These are phyloP conservation scores for Fomitopsis palustris DNA, from an alignment of 1,284 basidiomycete genomes.

Conservation along the genomic window DNA sequence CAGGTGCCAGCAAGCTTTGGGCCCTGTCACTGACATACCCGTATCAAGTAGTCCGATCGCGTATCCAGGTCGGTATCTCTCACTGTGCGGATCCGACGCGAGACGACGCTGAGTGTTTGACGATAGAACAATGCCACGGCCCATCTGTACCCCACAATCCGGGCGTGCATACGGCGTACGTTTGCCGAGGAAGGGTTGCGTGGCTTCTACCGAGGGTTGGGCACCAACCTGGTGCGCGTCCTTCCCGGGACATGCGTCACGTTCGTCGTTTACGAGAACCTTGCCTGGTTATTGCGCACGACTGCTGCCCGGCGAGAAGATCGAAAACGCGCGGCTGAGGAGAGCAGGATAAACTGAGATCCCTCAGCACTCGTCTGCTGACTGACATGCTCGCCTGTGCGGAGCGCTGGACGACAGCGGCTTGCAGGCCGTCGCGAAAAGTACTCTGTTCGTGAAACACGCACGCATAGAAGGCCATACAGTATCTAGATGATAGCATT, in stretches of 20 bases:
- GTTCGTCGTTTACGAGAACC: slow-evolving; percentile 97
- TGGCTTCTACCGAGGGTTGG: slow-evolving; percentile 95
- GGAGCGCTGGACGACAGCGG: background rate
- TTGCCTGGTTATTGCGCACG: slow-evolving; percentile 79
- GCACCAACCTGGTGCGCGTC: slow-evolving; percentile 94
- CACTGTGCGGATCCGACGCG: background rate
- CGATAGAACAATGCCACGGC: slow-evolving; percentile 59
- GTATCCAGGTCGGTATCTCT: slow-evolving; percentile 73
- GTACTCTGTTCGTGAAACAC: background rate
- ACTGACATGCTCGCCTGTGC: background rate
- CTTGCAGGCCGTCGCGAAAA: background rate
- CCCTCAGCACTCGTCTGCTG: background rate
- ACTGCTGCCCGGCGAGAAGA: slow-evolving; percentile 41
- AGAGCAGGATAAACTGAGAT: background rate
- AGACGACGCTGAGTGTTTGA: background rate
- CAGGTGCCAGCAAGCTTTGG: slow-evolving; percentile 85
- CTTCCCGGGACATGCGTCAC: slow-evolving; percentile 97
- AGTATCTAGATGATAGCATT: background rate
- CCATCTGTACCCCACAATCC: slow-evolving; percentile 78
- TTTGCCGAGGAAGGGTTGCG: slow-evolving; percentile 77
- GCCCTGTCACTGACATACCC: slow-evolving; percentile 91
- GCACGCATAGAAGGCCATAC: background rate
- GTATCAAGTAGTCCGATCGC: slow-evolving; percentile 94
- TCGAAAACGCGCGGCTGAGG: slow-evolving; percentile 2
- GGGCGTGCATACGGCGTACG: slow-evolving; percentile 75